A percentile compares a stretch with the other conserved stretches of the same genome.
Evolutionary conservation across 2,329 filamentous ascomycete species (phyloP).

Genomic region (Aspergillus aculeatinus): DNA sequence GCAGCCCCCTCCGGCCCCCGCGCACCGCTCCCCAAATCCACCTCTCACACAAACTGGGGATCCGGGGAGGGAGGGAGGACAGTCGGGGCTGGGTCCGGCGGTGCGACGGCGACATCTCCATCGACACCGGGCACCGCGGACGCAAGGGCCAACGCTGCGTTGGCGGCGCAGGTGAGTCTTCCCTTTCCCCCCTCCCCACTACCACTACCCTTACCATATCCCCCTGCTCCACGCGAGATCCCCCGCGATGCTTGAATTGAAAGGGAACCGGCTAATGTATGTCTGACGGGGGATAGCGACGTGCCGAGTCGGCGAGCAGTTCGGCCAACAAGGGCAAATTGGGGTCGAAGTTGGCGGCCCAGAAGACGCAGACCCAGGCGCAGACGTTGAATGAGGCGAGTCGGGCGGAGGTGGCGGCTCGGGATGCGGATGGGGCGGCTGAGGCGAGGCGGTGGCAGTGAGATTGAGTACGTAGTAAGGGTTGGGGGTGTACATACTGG

Average conservation of each 20-base stretch:
- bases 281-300: slow-evolving; percentile 53
- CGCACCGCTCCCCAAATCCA: slow-evolving; percentile 51
- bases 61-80: slow-evolving; percentile 55
- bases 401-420: slow-evolving; percentile 61
- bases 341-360: slow-evolving; percentile 66
- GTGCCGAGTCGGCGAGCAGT: slow-evolving; percentile 56
- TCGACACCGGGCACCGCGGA: slow-evolving; percentile 42
- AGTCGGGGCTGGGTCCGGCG: slow-evolving; percentile 47
- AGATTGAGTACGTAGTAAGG: slow-evolving; percentile 10
- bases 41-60: slow-evolving; percentile 28
- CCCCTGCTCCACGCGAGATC: too few species aligned
- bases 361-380: slow-evolving; percentile 70
- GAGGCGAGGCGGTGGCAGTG: slow-evolving; percentile 60
- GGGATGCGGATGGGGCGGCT: slow-evolving; percentile 66
- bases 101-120: not conserved
- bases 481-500: not conserved
- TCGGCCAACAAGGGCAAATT: slow-evolving; percentile 62
- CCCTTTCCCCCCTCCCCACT: slow-evolving; percentile 12
- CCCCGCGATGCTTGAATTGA: not conserved
- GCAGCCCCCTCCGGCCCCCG: slow-evolving; percentile 47
- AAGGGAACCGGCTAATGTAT: not conserved
- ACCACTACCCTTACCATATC: too few species aligned
- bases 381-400: slow-evolving; percentile 69
- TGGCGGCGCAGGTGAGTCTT: slow-evolving; percentile 74
- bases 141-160: slow-evolving; percentile 70